Base-by-base conservation (phyloP, 306 rosid genomes). In the Quercus cerris region DNA sequence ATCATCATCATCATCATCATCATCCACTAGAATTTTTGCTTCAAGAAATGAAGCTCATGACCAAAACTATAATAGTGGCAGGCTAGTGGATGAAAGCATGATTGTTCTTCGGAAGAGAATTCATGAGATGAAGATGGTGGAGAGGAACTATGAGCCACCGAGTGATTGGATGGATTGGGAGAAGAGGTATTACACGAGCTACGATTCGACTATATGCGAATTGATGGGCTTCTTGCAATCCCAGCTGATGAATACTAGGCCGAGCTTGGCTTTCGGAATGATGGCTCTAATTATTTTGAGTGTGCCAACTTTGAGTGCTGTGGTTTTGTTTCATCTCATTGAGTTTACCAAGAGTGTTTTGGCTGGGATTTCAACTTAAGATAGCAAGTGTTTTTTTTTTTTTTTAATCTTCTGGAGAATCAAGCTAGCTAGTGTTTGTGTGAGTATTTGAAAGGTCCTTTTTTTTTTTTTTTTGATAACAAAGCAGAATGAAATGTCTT, bases 131-230 rank as follows among this genome's bases (percentile, higher is more conserved):
- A 85, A 81, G 83, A 81, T 78, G 88, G 75, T 81, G 44, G 85
- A 85, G 88, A 81, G 83, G 81, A 81, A 81, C 77, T 71, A 78
- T 27, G 85, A 78, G 73, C 83, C 88, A 30, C 88, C 88, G 15
- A 73, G 87, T 0, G 81, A 80, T 64, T 90, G 92, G 94, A 78
- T 46, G 66, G 86, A 80, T 7, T 87, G 90, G 95, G 95, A 91
- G 90, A 91, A 85, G 73, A 70, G 73, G 25, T 62, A 80, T 14
- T 87, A 80, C 81, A 82, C 63, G 19, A 71, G 80, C 44, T 91
- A 88, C 66, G 84, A 12, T 62, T 82, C 85, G 2, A 71, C 80
- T 20, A 75, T 88, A 7, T 87, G 84, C 59, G 87, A 85, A 7
- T 81, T 30, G 5, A 46, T 91, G 84, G 93, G 93, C 4, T 6